A percentile compares a stretch with the other conserved stretches of the same genome.
These are phyloP conservation scores for Populus trichocarpa DNA, from an alignment of 441 rosid genomes.

Conservation along the genomic window DNA sequence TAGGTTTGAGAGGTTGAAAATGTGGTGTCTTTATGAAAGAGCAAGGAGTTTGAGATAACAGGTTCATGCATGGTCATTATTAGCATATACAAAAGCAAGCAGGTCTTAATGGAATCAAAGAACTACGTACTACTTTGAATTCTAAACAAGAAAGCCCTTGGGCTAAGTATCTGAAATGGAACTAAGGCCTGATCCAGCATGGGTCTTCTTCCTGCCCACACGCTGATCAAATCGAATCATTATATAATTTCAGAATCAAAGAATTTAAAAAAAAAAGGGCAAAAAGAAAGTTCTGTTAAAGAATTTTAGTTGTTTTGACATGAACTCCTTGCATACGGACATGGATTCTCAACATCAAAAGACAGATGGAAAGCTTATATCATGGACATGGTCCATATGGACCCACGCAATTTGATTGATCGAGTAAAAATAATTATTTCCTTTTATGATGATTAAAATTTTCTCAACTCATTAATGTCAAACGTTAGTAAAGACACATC, in stretches of 20 bases:
- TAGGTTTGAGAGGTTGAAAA: no score
- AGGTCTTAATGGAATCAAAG: no score
- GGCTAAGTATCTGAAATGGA: neutral
- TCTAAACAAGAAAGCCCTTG: no score
- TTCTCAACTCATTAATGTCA: neutral
- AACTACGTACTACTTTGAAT: no score
- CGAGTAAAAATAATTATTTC: no score
- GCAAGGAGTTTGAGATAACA: no score
- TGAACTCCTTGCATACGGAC: neutral
- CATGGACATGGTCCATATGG: neutral
- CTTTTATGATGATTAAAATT: neutral
- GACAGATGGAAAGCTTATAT: no score
- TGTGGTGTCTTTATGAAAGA: no score
- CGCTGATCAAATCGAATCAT: neutral
- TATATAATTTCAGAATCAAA: neutral
- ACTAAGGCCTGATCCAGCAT: neutral
- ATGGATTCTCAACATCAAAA: neutral
- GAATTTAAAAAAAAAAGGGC: no score
- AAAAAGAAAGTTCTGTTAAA: no score
- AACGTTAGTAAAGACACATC: neutral
- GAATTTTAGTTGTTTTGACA: neutral
- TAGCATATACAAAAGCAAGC: no score
- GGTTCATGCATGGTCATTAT: no score
- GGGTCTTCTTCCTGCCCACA: neutral
- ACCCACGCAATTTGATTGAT: neutral